Percentiles rank a stretch among this genome's conserved stretches.
These are phyloP conservation scores for Manihot esculenta DNA, from an alignment of 441 rosid species.

Conservation along the genomic window DNA sequence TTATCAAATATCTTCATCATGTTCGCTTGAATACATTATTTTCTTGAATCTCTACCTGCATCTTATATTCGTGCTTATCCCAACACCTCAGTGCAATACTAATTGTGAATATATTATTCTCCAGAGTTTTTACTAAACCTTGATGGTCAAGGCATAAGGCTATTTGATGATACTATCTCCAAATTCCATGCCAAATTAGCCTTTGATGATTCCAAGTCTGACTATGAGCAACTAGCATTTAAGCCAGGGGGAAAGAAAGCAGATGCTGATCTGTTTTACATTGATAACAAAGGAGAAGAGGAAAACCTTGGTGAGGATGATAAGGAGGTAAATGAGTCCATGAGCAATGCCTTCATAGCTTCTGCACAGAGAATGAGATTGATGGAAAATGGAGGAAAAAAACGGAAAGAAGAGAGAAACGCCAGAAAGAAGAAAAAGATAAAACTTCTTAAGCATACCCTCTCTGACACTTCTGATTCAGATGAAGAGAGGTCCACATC, in stretches of 20 bases:
- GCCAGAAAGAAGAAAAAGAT: conserved; percentile 27
- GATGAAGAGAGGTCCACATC: conserved; percentile 23
- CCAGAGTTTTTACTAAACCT: conserved; percentile 45
- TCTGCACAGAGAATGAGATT: conserved; percentile 46
- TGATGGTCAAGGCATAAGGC: conserved; percentile 40
- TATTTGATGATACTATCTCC: conserved; percentile 35
- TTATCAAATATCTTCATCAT: neutral
- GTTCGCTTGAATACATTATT: neutral
- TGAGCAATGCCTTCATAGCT: conserved; percentile 40
- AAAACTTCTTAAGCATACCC: conserved; percentile 33
- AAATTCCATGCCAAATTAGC: conserved; percentile 41
- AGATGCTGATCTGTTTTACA: conserved; percentile 32
- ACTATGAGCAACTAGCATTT: conserved; percentile 19
- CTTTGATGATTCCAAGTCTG: conserved; percentile 27
- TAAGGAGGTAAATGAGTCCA: conserved; percentile 24
- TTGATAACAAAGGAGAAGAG: conserved; percentile 39
- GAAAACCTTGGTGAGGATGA: conserved; percentile 30
- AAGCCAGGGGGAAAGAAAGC: conserved; percentile 22
- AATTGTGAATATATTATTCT: conserved; percentile 1
- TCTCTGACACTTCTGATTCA: conserved; percentile 22
- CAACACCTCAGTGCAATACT: neutral
- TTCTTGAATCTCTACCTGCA: neutral
- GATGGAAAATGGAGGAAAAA: conserved; percentile 26
- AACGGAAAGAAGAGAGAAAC: conserved; percentile 33
- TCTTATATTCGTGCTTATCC: neutral